Conservation (phyloP, 805 yeast species). For the Candida nanaspora region DNA sequence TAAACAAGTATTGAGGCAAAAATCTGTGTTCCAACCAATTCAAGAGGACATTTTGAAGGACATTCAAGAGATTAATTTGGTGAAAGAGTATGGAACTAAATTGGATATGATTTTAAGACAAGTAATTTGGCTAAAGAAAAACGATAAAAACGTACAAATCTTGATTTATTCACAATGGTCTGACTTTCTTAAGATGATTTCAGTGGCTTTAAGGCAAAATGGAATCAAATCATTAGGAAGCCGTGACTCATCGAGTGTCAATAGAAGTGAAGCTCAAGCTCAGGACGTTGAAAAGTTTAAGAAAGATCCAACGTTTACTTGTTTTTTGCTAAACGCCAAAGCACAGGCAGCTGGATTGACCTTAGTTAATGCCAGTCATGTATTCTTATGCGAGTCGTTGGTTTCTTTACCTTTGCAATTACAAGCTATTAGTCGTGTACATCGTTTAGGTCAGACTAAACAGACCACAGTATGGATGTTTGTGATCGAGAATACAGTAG, state of each 20-base stretch:
- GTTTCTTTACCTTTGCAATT: conserved; percentile 81
- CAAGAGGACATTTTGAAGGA: conserved; percentile 33
- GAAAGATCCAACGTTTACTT: conserved; percentile 56
- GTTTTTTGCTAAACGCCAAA: conserved; percentile 78
- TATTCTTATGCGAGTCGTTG: conserved; percentile 86
- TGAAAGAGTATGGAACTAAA: conserved; percentile 70
- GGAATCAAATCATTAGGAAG: conserved; percentile 53
- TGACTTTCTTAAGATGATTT: conserved; percentile 59
- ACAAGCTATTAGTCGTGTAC: conserved; percentile 89
- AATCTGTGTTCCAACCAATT: conserved; percentile 35
- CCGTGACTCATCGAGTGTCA: conserved; percentile 21
- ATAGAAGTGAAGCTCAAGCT: too few species aligned
- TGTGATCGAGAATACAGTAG: conserved; percentile 76
- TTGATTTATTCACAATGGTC: conserved; percentile 89
- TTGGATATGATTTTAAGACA: conserved; percentile 77
- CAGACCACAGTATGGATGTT: conserved; percentile 92
- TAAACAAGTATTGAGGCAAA: conserved; percentile 13
- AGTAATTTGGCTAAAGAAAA: conserved; percentile 50
- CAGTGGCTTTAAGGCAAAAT: conserved; percentile 55
- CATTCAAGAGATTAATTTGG: conserved; percentile 37
- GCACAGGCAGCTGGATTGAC: conserved; percentile 90
- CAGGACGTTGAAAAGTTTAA: conserved; percentile 58
- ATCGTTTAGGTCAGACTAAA: conserved; percentile 81
- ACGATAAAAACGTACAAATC: conserved; percentile 64
- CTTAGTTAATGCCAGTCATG: conserved; percentile 86